Evolutionary conservation across 176 grass and related monocot genomes (phyloP).

Genomic region (Lolium perenne): DNA sequence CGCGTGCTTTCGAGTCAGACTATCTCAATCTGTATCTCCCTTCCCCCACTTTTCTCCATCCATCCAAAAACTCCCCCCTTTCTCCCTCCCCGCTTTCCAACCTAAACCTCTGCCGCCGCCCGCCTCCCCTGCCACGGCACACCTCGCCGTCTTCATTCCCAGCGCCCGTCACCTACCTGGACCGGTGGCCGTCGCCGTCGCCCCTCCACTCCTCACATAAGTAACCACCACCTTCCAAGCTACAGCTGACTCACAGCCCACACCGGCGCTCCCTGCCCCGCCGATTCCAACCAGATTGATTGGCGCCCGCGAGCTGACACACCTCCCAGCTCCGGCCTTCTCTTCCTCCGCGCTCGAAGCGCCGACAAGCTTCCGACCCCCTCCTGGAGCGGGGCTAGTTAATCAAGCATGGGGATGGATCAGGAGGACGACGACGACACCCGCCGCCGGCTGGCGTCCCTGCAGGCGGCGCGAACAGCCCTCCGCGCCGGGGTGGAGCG

Average conservation of each 20-base stretch:
- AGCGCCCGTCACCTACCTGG: slow-evolving; percentile 38
- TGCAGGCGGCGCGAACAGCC: slow-evolving; percentile 52
- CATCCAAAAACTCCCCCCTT: slow-evolving; percentile 38
- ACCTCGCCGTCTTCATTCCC: slow-evolving; percentile 15
- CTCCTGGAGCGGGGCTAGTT: too few species aligned
- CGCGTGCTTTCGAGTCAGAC: not conserved
- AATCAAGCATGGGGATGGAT: not conserved
- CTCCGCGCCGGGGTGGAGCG: slow-evolving; percentile 53
- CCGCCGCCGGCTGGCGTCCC: slow-evolving; percentile 35
- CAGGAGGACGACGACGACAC: not conserved
- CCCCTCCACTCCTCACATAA: not conserved
- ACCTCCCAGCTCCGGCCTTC: not conserved
- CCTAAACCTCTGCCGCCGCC: slow-evolving; percentile 50
- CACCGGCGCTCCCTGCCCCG: not conserved
- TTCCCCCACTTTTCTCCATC: not conserved
- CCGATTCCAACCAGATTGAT: not conserved
- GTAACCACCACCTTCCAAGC: not conserved
- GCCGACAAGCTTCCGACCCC: not conserved
- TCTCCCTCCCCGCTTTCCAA: slow-evolving; percentile 39
- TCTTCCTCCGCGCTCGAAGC: too few species aligned
- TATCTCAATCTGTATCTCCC: too few species aligned
- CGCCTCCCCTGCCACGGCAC: not conserved
- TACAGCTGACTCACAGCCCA: not conserved
- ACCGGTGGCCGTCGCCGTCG: not conserved
- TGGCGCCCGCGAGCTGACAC: not conserved